Evolutionary conservation across 139 green algal species (phyloP).

Genomic region (Chlamydomonas incerta): DNA sequence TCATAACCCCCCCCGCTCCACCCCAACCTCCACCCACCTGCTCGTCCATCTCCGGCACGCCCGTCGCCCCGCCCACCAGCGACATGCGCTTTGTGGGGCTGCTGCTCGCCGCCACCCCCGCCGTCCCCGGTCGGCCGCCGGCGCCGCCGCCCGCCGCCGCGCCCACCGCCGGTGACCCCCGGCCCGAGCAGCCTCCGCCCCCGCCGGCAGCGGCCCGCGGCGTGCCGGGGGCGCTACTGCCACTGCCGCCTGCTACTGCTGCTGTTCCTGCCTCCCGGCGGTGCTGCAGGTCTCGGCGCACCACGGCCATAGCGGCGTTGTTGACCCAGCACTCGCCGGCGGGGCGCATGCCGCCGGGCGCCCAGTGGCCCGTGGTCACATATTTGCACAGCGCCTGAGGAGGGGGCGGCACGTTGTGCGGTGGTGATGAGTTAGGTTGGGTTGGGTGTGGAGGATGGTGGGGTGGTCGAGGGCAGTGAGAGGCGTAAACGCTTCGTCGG

Average conservation of each 20-base stretch:
- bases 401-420: no score
- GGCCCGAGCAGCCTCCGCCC: not conserved
- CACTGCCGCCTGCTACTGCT: not conserved
- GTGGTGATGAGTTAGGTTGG: not conserved
- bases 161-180: not conserved
- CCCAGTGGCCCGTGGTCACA: constrained; percentile 27
- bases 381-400: constrained; percentile 7
- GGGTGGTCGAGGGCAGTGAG: not conserved
- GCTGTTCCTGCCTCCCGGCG: not conserved
- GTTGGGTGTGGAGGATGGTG: not conserved
- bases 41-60: no score
- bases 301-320: constrained; percentile 35
- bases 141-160: not conserved
- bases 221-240: not conserved
- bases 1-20: no score
- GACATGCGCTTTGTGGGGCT: no score
- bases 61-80: no score
- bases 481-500: no score
- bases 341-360: constrained; percentile 6
- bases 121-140: no score
- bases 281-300: constrained; percentile 1
- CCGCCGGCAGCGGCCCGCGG: not conserved
- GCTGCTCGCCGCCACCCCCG: no score
- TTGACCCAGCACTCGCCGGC: constrained; percentile 36
- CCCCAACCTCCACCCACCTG: no score